These are phyloP conservation scores for Eutrema heterophyllum DNA, from an alignment of 345 rosid species.

Conservation along the genomic window DNA sequence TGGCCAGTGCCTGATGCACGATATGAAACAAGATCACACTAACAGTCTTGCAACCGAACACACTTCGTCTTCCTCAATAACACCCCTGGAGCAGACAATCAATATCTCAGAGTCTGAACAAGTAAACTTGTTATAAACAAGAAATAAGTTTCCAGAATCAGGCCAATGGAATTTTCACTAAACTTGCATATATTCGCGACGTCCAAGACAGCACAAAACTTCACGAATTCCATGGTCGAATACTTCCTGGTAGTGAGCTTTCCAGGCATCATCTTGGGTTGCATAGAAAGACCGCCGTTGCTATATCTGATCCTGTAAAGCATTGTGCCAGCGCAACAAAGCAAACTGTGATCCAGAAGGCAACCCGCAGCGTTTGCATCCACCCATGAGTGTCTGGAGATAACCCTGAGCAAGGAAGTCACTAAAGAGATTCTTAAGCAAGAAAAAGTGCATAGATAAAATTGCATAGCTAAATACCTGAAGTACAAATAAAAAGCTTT, in stretches of 20 bases:
- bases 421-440: constrained; percentile 1
- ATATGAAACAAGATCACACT: constrained; percentile 90
- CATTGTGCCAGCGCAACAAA: constrained; percentile 60
- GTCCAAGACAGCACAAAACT: constrained; percentile 89
- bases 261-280: constrained; percentile 88
- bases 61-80: constrained; percentile 79
- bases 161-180: not conserved
- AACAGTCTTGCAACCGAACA: constrained; percentile 73
- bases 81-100: constrained; percentile 43
- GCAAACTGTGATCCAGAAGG: constrained; percentile 46
- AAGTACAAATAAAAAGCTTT: not conserved
- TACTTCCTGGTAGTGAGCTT: constrained; percentile 85
- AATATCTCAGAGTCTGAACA: not conserved
- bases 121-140: not conserved
- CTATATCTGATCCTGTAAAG: constrained; percentile 69
- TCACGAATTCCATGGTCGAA: constrained; percentile 97
- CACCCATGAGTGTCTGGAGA: constrained; percentile 39
- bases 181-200: constrained; percentile 68
- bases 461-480: not conserved
- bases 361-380: constrained; percentile 45
- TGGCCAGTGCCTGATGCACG: constrained; percentile 95
- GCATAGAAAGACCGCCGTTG: constrained; percentile 85
- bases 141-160: not conserved
- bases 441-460: not conserved
- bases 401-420: constrained; percentile 39